Conservation (phyloP, 495 filamentous ascomycete genomes). For the Xylaria castorea region DNA sequence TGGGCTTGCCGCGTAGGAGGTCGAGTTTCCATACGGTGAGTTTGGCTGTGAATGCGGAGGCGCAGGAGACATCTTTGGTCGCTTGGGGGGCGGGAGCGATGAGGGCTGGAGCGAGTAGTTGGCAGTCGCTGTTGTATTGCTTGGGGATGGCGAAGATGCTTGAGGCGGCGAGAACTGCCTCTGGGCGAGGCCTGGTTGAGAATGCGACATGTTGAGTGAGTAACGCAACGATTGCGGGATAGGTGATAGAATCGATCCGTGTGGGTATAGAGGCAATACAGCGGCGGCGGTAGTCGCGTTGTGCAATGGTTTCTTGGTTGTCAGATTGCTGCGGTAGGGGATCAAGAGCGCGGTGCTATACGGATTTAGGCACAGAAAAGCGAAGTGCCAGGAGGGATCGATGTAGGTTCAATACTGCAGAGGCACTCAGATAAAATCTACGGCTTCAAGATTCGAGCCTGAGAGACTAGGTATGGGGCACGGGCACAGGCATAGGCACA, state of each 20-base stretch:
- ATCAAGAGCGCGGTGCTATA: not conserved
- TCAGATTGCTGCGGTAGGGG: not conserved
- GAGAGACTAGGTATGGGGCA: not conserved
- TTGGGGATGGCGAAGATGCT: slow-evolving; percentile 44
- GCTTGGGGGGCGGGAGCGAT: slow-evolving; percentile 67
- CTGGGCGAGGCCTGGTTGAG: slow-evolving; percentile 34
- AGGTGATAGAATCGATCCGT: not conserved
- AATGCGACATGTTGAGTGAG: slow-evolving; percentile 36
- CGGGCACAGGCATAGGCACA: slow-evolving; percentile 30
- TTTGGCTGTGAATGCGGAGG: slow-evolving; percentile 46
- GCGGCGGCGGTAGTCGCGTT: slow-evolving; percentile 6
- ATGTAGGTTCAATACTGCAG: not conserved
- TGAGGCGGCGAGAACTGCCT: slow-evolving; percentile 48
- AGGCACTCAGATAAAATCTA: not conserved
- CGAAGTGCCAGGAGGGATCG: not conserved
- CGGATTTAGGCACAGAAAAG: not conserved
- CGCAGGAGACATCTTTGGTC: slow-evolving; percentile 72
- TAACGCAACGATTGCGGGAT: not conserved
- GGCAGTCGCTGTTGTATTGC: slow-evolving; percentile 28
- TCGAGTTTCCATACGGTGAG: slow-evolving; percentile 33
- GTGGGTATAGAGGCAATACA: not conserved
- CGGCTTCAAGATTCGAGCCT: not conserved
- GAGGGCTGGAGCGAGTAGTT: too few species aligned
- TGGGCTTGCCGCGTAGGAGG: slow-evolving; percentile 36
- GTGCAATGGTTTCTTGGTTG: not conserved